phyloP scores from a whole-genome alignment of 208 protist genomes.

The Leishmania major region DNA sequence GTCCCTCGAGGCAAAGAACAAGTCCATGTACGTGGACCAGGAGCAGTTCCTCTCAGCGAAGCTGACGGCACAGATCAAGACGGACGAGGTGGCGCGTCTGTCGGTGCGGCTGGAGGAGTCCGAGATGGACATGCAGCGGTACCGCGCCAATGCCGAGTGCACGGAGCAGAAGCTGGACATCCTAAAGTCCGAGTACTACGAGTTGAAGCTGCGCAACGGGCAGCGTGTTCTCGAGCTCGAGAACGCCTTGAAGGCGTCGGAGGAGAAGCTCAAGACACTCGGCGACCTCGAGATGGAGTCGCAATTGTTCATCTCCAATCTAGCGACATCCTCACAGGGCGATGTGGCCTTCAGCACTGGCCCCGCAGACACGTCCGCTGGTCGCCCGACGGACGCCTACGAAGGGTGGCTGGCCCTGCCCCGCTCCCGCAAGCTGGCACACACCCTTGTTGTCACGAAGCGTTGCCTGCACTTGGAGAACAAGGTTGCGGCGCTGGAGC shows the following conservation, averaged over 20 bases:
- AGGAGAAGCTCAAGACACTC: constrained; percentile 85
- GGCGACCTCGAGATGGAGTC: constrained; percentile 87
- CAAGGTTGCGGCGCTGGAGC: constrained; percentile 53
- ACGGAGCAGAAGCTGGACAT: constrained; percentile 91
- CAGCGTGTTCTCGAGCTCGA: constrained; percentile 85
- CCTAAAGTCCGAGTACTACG: constrained; percentile 90
- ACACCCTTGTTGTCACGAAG: constrained; percentile 82
- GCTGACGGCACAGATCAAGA: constrained; percentile 80
- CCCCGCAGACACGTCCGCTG: not conserved
- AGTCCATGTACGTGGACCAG: constrained; percentile 64
- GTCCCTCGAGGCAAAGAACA: constrained; percentile 59
- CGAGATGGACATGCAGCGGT: constrained; percentile 76
- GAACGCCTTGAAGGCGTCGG: constrained; percentile 55
- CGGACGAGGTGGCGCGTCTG: constrained; percentile 81
- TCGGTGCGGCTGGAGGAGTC: constrained; percentile 77
- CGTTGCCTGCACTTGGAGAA: constrained; percentile 91
- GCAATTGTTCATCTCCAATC: constrained; percentile 84
- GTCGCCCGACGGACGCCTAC: constrained; percentile 24
- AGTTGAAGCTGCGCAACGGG: constrained; percentile 75
- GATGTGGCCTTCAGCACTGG: constrained; percentile 6
- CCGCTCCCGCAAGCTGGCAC: constrained; percentile 74
- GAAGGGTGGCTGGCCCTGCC: constrained; percentile 75
- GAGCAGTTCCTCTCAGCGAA: constrained; percentile 85
- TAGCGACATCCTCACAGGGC: constrained; percentile 49
- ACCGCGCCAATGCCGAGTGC: constrained; percentile 83